Conservation (phyloP, 140 eudicot species). For the Senecio squalidus region DNA sequence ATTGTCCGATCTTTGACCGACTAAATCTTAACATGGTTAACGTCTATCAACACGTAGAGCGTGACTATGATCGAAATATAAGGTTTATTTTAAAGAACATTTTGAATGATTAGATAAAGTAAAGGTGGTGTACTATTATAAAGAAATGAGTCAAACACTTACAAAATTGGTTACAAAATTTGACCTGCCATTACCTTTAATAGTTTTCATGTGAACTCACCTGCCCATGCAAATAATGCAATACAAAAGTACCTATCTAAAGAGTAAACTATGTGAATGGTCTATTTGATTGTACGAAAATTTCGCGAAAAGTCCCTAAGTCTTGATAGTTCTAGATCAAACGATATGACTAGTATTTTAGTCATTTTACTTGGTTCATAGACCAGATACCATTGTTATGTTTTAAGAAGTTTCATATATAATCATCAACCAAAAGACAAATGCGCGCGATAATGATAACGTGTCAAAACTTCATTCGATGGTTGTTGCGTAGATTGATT, state of each 20-base stretch:
- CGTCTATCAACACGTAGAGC: too few relatives aligned
- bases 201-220: slow-evolving; percentile 23
- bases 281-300: too few relatives aligned
- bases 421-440: background rate
- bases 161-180: slow-evolving; percentile 17
- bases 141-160: slow-evolving; percentile 30
- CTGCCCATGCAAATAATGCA: slow-evolving; percentile 27
- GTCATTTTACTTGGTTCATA: too few relatives aligned
- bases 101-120: slow-evolving; percentile 10
- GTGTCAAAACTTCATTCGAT: background rate
- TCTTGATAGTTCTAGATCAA: too few relatives aligned
- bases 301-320: too few relatives aligned
- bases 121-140: slow-evolving; percentile 21
- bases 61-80: background rate
- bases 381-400: too few relatives aligned
- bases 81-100: background rate
- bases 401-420: too few relatives aligned
- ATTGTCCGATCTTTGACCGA: background rate
- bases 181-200: slow-evolving; percentile 26
- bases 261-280: too few relatives aligned
- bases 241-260: too few relatives aligned
- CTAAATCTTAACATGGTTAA: background rate
- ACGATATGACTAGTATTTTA: too few relatives aligned
- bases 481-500: background rate
- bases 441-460: background rate